A percentile compares a stretch with the other conserved stretches of the same genome.
phyloP scores from a whole-genome alignment of 2,329 filamentous ascomycete species.

The Nemania sp. region DNA sequence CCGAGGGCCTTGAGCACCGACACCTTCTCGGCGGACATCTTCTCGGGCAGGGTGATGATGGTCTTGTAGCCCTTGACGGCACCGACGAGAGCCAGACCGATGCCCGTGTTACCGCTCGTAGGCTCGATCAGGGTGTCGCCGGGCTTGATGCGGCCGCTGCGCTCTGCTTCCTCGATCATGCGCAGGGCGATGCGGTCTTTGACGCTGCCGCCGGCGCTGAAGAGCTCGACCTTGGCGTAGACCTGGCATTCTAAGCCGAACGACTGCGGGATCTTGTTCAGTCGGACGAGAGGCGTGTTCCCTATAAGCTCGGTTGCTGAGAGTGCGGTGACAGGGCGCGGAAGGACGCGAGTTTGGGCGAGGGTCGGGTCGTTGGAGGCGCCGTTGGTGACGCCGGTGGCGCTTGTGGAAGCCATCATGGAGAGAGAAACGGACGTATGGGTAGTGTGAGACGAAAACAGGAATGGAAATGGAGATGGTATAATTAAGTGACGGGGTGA shows the following conservation, averaged over 20 bases:
- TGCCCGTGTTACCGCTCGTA: slow-evolving; percentile 97
- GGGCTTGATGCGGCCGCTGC: slow-evolving; percentile 89
- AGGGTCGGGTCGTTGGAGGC: slow-evolving; percentile 22
- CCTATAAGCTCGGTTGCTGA: slow-evolving; percentile 87
- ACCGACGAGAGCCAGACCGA: slow-evolving; percentile 89
- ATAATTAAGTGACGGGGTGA: background rate
- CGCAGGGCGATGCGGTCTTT: slow-evolving; percentile 95
- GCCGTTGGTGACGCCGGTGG: slow-evolving; percentile 31
- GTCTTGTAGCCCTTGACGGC: slow-evolving; percentile 98
- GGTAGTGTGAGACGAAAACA: no score
- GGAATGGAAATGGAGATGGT: background rate
- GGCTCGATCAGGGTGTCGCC: slow-evolving; percentile 98
- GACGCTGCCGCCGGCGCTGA: slow-evolving; percentile 91
- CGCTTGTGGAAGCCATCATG: slow-evolving; percentile 20
- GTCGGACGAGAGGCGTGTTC: slow-evolving; percentile 90
- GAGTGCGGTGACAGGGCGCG: slow-evolving; percentile 46
- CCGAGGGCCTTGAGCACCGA: slow-evolving; percentile 91
- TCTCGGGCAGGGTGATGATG: slow-evolving; percentile 97
- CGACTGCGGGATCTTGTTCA: slow-evolving; percentile 91
- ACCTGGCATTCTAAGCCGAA: slow-evolving; percentile 87
- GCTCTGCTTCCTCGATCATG: slow-evolving; percentile 97
- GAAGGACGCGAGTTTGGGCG: slow-evolving; percentile 34
- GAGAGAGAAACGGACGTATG: no score
- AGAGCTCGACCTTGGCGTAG: slow-evolving; percentile 89
- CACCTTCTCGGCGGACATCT: slow-evolving; percentile 99